These are phyloP conservation scores for Onygenales sp. DNA, from an alignment of 2,329 filamentous ascomycete genomes.

Conservation along the genomic window DNA sequence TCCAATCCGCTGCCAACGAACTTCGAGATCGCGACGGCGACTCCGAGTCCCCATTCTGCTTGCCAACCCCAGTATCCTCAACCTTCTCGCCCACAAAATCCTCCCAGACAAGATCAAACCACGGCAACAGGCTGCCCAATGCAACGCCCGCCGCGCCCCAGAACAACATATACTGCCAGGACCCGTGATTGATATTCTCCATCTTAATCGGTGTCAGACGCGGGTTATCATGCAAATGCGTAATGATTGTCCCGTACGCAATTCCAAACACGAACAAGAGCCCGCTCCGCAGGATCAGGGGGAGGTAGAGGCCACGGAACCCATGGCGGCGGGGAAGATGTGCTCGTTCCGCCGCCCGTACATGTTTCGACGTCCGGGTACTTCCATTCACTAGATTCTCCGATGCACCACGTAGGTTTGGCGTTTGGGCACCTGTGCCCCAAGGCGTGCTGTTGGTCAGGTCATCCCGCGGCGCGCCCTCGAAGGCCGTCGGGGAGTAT, in stretches of 20 bases:
- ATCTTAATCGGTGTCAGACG: constrained; percentile 54
- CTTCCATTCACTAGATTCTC: constrained; percentile 31
- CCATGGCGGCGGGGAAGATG: constrained; percentile 21
- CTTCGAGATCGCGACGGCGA: constrained; percentile 6
- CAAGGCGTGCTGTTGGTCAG: constrained; percentile 54
- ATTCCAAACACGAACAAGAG: constrained; percentile 72
- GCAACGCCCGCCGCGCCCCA: constrained; percentile 76
- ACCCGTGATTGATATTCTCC: constrained; percentile 40
- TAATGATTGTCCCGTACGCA: constrained; percentile 72
- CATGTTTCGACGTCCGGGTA: constrained; percentile 21
- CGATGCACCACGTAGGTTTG: constrained; percentile 37
- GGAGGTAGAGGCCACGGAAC: constrained; percentile 39
- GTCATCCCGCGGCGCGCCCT: constrained; percentile 18
- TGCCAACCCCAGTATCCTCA: constrained; percentile 17
- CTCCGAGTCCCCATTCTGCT: constrained; percentile 21
- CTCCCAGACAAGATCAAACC: constrained; percentile 70
- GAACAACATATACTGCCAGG: constrained; percentile 61
- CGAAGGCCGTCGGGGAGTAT: constrained; percentile 60
- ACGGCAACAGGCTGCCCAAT: constrained; percentile 72
- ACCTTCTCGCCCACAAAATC: constrained; percentile 34
- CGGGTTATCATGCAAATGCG: constrained; percentile 63
- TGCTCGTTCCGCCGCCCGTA: background rate
- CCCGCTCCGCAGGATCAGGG: constrained; percentile 47
- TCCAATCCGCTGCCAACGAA: constrained; percentile 57
- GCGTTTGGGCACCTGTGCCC: constrained; percentile 68